Evolutionary conservation across 352 stramenopile species (phyloP), one percentile per base, ranked within the genome.

Genomic region (Globisporangium paddicum): DNA sequence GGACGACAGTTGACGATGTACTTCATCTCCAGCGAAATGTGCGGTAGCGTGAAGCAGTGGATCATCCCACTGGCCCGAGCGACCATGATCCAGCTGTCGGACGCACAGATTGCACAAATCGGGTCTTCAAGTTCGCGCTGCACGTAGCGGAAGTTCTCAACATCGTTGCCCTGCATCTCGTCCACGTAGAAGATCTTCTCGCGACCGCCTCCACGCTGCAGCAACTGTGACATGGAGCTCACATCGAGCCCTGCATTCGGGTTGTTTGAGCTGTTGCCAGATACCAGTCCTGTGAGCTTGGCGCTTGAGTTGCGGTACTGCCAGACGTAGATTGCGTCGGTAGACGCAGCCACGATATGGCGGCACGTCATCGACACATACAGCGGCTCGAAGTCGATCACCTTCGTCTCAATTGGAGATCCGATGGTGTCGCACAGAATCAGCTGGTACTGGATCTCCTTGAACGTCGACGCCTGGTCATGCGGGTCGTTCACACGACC

Each of bases 111-210:
- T 8, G 86, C 87, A 38, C 77, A 90, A 44, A 97, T 96, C 14
- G 82, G 81, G 56, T 97, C 90, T 60, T 91, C 82, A 2, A 91
- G 66, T 26, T 90, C 69, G 10, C 82, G 77, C 16, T 69, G 50
- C 5, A 84, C 66, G 57, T 93, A 94, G 35, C 74, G 75, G 53
- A 94, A 93, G 30, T 76, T 68, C 26, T 90, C 77, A 3, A 86
- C 66, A 37, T 93, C 84, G 41, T 78, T 90, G 26, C 81, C 78
- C 55, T 92, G 82, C 13, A 71, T 81, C 45, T 93, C 81, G 55
- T 97, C 87, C 23, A 97, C 82, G 79, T 97, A 93, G 37, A 97
- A 87, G 19, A 96, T 84, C 55, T 95, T 89, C 60, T 98, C 90
- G 14, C 88, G 79, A 0, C 85, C 85, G 16, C 79, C 77, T 11